These are phyloP conservation scores for Auriscalpium orientale DNA, from an alignment of 768 basidiomycete species.

Conservation along the genomic window DNA sequence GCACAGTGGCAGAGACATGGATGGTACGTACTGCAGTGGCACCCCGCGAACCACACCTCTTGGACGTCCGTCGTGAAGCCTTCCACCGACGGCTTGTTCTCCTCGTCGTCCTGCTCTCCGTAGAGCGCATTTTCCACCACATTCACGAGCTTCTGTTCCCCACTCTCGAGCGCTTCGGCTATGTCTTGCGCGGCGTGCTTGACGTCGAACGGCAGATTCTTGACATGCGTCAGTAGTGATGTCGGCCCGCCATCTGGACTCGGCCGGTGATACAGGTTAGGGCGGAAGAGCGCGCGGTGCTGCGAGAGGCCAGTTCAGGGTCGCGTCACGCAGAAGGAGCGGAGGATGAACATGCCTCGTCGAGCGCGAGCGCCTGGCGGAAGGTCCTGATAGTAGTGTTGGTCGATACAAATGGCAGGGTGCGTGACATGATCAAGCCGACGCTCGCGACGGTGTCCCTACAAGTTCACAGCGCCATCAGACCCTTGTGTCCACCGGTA, in stretches of 20 bases:
- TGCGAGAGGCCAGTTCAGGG: constrained; percentile 17
- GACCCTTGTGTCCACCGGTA: neutral
- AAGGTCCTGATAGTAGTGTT: constrained; percentile 62
- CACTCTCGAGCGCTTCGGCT: constrained; percentile 19
- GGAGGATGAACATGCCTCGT: constrained; percentile 44
- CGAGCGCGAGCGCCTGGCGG: constrained; percentile 70
- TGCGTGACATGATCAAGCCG: constrained; percentile 50
- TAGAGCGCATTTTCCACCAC: too few species aligned
- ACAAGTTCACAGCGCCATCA: neutral
- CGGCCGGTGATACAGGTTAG: constrained; percentile 53
- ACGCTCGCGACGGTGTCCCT: constrained; percentile 81
- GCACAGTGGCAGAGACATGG: neutral
- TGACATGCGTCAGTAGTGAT: too few species aligned
- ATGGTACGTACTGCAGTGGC: constrained; percentile 7
- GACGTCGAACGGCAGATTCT: too few species aligned
- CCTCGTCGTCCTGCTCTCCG: neutral
- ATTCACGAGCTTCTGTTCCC: neutral
- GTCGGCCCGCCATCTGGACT: neutral
- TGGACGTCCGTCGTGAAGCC: constrained; percentile 1
- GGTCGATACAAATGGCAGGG: constrained; percentile 59
- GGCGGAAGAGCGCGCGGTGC: constrained; percentile 60
- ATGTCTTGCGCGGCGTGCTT: neutral
- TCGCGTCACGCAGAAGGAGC: neutral
- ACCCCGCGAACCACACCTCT: constrained; percentile 15
- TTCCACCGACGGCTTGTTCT: neutral